Base-by-base conservation (phyloP, 83 land plant genomes). In the Isoetes engelmannii region DNA sequence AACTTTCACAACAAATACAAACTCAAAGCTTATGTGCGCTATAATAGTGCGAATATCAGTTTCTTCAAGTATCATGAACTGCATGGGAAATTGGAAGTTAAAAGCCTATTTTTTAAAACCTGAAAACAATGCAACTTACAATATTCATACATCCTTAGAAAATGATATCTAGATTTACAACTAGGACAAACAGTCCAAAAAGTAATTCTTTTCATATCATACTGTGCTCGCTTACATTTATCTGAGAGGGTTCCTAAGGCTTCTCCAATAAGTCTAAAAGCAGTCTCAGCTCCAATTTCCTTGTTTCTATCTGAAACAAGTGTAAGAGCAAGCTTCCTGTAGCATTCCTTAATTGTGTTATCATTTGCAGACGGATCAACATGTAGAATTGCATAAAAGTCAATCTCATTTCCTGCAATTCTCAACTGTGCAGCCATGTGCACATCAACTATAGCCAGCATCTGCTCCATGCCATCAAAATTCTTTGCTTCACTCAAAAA, bases 131-230 rank as follows among this genome's bases (percentile, higher is more conserved):
- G 37, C 37, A 28, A 28, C 37, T 28, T 28, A 28, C 37, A 28
- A 28, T 28, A 0, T 28, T 28, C 37, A 28, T 28, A 28, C 37
- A 28, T 28, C 37, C 37, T 28, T 28, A 2, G 37, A 28, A 28
- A 28, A 28, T 28, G 37, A 67, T 81, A 84, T 65, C 86, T 89
- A 77, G 84, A 80, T 63, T 73, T 77, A 72, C 92, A 88, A n/a
- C 69, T 42, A 17, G 77, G 78, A 69, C 92, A 88, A 4, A 78
- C 80, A 47, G 92, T 86, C 92, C 92, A 88, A 62, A 88, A 88
- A 19, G 37, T 28, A 28, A 61, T 69, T 69, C 9, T 45, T 70
- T 19, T 89, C 45, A 67, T 47, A 66, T 88, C 89, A 63, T 76
- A 84, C 12, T 70, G 6, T 4, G 73, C 4, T 48, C 81, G 74